Evolutionary conservation across 371 early-diverging fungal species (phyloP), one percentile per base, ranked within the genome.

Genomic region (Mucor saturninus): DNA sequence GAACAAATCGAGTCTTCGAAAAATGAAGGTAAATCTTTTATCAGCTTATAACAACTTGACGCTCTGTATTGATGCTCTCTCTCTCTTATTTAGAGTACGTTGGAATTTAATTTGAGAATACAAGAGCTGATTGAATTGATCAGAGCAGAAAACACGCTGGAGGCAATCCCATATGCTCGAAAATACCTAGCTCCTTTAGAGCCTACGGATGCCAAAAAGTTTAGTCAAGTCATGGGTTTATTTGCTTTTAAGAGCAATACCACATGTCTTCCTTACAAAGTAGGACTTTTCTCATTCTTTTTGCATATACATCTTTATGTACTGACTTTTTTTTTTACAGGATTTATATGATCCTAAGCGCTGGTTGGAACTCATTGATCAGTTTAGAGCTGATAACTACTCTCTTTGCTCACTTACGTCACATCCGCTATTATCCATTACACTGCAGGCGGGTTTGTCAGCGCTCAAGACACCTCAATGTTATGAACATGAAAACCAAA

Each of bases 101-200:
- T 98, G 42, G 98, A 98, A 69, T 98, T 97, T 79, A 91, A 95
- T 69, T 81, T 97, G 57, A 84, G 96, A 7, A 68, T 95, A 40
- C 97, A 97, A 78, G 98, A 98, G 69, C 94, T 89, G 75, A 87
- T 98, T 55, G 96, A 97, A 65, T 77, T 96, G 30, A 87, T 85
- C 2, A 81, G 94, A 31, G 83, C 63, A 8, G 74, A 83, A 15
- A 84, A 87, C 54, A 76, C 76, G 10, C 54, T 75, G 35, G 93
- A 90, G 2, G 97, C 97, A 0, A 92, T 97, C 59, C 66, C 65
- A 8, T 95, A 98, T 74, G 89, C 93, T 5, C 85, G 89, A 55
- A 94, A 94, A 72, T 84, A 95, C 63, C 71, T 98, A 39, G 77
- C 86, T 1, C 76, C 89, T 7, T 94, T 89, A 89, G 77, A 88